Conservation (phyloP, 306 rosid species). For the Castanospermum australe region DNA sequence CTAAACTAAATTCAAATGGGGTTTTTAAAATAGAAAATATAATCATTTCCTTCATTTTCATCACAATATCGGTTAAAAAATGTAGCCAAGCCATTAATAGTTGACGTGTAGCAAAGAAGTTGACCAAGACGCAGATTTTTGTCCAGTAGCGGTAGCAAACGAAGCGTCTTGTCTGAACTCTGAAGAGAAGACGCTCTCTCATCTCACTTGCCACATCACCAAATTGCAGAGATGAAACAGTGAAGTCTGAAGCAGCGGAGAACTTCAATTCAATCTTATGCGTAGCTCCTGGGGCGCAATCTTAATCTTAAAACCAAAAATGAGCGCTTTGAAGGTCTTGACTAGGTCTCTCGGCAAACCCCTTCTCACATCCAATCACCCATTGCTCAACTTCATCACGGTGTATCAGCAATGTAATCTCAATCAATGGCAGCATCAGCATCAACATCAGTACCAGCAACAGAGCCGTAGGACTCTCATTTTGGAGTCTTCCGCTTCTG, state of each 20-base stretch:
- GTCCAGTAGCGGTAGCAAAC: no score
- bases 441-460: conserved; percentile 38
- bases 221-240: neutral
- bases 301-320: neutral
- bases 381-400: conserved; percentile 12
- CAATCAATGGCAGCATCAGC: conserved; percentile 39
- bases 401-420: conserved; percentile 20
- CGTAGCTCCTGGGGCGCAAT: no score
- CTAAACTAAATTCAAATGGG: no score
- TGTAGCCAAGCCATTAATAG: no score
- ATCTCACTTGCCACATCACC: no score
- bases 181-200: no score
- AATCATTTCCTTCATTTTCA: no score
- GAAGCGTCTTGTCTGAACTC: no score
- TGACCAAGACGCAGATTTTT: no score
- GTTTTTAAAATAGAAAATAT: no score
- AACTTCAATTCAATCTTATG: neutral
- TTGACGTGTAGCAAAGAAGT: no score
- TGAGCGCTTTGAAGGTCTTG: conserved; percentile 43
- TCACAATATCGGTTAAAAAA: no score
- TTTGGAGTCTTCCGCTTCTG: conserved; percentile 51
- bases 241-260: neutral
- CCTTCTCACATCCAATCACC: conserved; percentile 10
- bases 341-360: conserved; percentile 38
- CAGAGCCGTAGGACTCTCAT: conserved; percentile 58